phyloP scores from a whole-genome alignment of 257 asterid genomes.

The Haberlea rhodopensis region DNA sequence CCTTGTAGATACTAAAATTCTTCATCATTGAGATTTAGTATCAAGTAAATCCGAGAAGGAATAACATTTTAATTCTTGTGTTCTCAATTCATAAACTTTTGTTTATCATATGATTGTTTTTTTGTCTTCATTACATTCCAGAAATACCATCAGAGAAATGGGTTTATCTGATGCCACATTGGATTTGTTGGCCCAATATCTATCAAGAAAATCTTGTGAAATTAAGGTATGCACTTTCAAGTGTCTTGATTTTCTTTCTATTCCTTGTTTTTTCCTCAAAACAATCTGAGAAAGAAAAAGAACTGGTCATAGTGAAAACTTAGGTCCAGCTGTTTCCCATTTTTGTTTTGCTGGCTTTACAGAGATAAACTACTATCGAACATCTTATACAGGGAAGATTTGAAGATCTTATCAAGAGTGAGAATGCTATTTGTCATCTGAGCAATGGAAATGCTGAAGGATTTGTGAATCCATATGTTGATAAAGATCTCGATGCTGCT shows the following conservation, averaged over 20 bases:
- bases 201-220: constrained; percentile 67
- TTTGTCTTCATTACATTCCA: constrained; percentile 30
- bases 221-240: constrained; percentile 69
- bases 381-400: constrained; percentile 90
- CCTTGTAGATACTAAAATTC: neutral
- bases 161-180: constrained; percentile 63
- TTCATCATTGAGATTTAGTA: neutral
- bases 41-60: neutral
- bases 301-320: constrained; percentile 63
- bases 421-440: constrained; percentile 31
- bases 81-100: constrained; percentile 6
- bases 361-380: constrained; percentile 63
- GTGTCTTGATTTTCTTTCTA: constrained; percentile 17
- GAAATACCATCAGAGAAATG: constrained; percentile 51
- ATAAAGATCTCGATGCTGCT: constrained; percentile 89
- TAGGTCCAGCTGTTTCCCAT: constrained; percentile 69
- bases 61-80: neutral
- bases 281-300: constrained; percentile 25
- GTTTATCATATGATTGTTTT: constrained; percentile 2
- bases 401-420: constrained; percentile 60
- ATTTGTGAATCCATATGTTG: constrained; percentile 59
- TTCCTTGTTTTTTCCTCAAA: constrained; percentile 11
- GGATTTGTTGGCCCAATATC: constrained; percentile 62
- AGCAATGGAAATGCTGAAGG: constrained; percentile 49
- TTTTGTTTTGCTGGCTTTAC: constrained; percentile 52